phyloP scores from a whole-genome alignment of 1,284 basidiomycete species.

The Cryptococcus sp. region DNA sequence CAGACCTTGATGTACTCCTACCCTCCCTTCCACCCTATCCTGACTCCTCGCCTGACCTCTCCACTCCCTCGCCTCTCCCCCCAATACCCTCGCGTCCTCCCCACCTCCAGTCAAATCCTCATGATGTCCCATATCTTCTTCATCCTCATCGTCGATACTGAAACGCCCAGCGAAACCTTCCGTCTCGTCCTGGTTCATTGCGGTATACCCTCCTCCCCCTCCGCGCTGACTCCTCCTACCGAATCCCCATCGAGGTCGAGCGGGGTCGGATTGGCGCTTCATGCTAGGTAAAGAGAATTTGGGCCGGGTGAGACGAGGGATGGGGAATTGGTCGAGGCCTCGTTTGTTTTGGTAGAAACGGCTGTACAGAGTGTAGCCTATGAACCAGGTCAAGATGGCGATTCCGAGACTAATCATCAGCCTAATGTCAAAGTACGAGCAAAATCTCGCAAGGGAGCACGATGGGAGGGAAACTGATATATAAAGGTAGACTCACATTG shows the following conservation, averaged over 20 bases:
- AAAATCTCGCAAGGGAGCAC: too few relatives aligned
- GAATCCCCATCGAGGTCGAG: slow-evolving; percentile 23
- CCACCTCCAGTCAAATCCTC: slow-evolving; percentile 18
- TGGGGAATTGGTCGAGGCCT: slow-evolving; percentile 40
- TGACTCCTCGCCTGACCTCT: slow-evolving; percentile 11
- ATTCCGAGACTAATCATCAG: slow-evolving; percentile 27
- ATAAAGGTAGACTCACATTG: slow-evolving; percentile 29
- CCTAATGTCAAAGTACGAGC: neutral
- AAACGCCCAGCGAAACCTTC: slow-evolving; percentile 52
- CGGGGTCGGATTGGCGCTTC: slow-evolving; percentile 2
- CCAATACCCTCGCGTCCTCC: slow-evolving; percentile 13
- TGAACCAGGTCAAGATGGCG: slow-evolving; percentile 42
- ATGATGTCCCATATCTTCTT: slow-evolving; percentile 17
- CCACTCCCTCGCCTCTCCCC: slow-evolving; percentile 34
- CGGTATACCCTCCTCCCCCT: slow-evolving; percentile 28
- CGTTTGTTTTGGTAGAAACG: slow-evolving; percentile 37
- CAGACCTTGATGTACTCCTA: slow-evolving; percentile 34
- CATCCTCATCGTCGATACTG: slow-evolving; percentile 43
- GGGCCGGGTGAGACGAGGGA: slow-evolving; percentile 20
- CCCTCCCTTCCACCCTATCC: slow-evolving; percentile 10
- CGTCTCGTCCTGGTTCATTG: slow-evolving; percentile 49
- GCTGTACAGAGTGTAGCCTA: slow-evolving; percentile 43
- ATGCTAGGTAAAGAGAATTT: slow-evolving; percentile 8
- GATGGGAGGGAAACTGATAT: too few relatives aligned
- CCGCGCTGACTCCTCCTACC: slow-evolving; percentile 24